phyloP scores from a whole-genome alignment of 345 rosid species.

The Dimocarpus longan region DNA sequence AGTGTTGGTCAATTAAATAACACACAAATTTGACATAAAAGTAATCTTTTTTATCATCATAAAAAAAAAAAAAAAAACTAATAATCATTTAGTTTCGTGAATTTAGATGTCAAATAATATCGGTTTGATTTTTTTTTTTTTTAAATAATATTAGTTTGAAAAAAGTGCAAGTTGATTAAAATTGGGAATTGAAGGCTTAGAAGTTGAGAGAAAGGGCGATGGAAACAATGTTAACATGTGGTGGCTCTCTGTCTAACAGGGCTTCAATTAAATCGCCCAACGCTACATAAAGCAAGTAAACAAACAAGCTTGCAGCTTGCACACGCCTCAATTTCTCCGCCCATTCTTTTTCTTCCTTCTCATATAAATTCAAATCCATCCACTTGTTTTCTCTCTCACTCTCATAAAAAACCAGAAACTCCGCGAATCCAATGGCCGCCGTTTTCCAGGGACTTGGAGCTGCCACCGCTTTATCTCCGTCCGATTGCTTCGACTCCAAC shows the following conservation, averaged over 20 bases:
- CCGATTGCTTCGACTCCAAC: constrained; percentile 53
- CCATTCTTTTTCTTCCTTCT: constrained; percentile 23
- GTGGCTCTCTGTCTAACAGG: background rate
- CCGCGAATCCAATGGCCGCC: constrained; percentile 49
- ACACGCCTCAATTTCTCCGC: constrained; percentile 57
- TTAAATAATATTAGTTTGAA: too few relatives aligned
- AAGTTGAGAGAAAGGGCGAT: constrained; percentile 10
- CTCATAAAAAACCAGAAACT: background rate
- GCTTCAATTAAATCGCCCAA: constrained; percentile 38
- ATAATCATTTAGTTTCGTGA: too few relatives aligned
- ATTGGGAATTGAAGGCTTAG: too few relatives aligned
- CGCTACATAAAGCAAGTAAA: background rate
- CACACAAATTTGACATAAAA: too few relatives aligned
- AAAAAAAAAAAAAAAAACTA: too few relatives aligned
- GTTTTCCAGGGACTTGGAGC: constrained; percentile 67
- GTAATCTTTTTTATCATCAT: too few relatives aligned
- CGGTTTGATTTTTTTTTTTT: too few relatives aligned
- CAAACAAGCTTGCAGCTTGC: background rate
- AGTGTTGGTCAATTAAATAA: too few relatives aligned
- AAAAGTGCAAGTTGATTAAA: too few relatives aligned
- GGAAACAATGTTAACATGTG: constrained; percentile 23
- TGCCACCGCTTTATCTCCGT: constrained; percentile 49
- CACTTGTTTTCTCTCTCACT: background rate
- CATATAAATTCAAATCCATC: constrained; percentile 23
- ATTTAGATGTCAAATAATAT: too few relatives aligned